Evolutionary conservation across 495 filamentous ascomycete genomes (phyloP).

Genomic region (Delitschia confertaspora): DNA sequence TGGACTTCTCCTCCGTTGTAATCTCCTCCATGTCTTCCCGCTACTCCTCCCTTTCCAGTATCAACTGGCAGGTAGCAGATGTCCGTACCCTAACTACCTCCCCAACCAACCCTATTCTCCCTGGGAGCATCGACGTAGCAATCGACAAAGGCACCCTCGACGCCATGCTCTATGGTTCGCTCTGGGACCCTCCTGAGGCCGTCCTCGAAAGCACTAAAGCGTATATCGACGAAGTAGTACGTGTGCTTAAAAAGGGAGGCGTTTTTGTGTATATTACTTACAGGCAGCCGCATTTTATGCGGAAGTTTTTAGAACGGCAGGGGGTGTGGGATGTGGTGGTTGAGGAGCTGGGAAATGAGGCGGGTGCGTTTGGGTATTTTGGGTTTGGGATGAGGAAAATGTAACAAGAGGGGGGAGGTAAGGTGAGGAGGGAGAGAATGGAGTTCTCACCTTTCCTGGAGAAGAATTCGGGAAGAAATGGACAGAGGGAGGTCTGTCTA

Average conservation of each 20-base stretch:
- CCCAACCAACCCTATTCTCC: constrained; percentile 25
- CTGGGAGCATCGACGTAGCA: constrained; percentile 42
- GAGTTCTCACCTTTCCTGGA: no score
- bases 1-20: constrained; percentile 50
- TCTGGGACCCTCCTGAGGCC: constrained; percentile 48
- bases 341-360: constrained; percentile 35
- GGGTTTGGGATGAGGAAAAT: constrained; percentile 42
- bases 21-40: constrained; percentile 43
- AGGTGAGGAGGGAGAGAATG: no score
- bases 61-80: constrained; percentile 46
- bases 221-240: constrained; percentile 47
- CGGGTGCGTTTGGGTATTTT: constrained; percentile 44
- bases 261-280: constrained; percentile 51
- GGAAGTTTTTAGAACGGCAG: constrained; percentile 40
- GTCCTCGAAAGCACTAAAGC: constrained; percentile 43
- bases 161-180: constrained; percentile 51
- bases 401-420: no score
- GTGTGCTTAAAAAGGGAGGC: constrained; percentile 47
- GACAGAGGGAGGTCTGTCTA: no score
- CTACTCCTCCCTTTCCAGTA: constrained; percentile 32
- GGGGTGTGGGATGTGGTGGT: constrained; percentile 40
- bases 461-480: no score
- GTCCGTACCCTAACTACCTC: constrained; percentile 42
- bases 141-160: constrained; percentile 57
- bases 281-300: constrained; percentile 53